Evolutionary conservation across 192 early-diverging fungal species (phyloP).

Genomic region (Dimargaris cristalligena): DNA sequence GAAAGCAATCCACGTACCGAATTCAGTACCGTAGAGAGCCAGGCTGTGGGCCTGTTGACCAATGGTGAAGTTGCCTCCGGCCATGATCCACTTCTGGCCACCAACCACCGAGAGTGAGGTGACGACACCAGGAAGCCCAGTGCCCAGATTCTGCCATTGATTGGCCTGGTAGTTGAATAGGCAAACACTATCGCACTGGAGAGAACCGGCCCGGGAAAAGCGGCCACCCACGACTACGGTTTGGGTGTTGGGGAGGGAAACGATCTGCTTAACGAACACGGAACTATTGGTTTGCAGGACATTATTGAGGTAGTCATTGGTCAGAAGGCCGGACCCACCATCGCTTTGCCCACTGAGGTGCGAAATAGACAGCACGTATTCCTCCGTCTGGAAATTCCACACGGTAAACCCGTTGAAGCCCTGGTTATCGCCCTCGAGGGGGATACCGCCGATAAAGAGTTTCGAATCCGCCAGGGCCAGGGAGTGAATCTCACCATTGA

Average conservation of each 20-base stretch:
- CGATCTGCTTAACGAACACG: conserved; percentile 26
- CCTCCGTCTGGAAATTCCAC: conserved; percentile 28
- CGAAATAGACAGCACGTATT: conserved; percentile 1
- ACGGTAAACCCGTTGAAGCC: conserved; percentile 27
- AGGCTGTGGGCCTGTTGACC: conserved; percentile 21
- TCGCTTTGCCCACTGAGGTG: conserved; percentile 16
- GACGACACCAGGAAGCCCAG: conserved; percentile 17
- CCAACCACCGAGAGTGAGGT: conserved; percentile 17
- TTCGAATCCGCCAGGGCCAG: conserved; percentile 30
- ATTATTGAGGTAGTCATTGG: conserved; percentile 15
- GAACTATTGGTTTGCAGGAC: background rate
- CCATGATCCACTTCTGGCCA: background rate
- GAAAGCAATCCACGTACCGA: conserved; percentile 26
- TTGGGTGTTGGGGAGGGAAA: conserved; percentile 22
- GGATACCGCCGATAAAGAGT: conserved; percentile 38
- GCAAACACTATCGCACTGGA: conserved; percentile 27
- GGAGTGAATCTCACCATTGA: conserved; percentile 30
- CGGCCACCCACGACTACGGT: conserved; percentile 30
- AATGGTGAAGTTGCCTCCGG: conserved; percentile 14
- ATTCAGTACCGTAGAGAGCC: conserved; percentile 29
- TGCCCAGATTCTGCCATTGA: conserved; percentile 28
- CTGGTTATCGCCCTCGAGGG: conserved; percentile 9
- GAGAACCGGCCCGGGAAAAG: conserved; percentile 22
- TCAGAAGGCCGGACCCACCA: conserved; percentile 13
- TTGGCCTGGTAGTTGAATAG: conserved; percentile 24